Evolutionary conservation across 352 stramenopile species (phyloP).

Genomic region (Phytophthora ohioensis): DNA sequence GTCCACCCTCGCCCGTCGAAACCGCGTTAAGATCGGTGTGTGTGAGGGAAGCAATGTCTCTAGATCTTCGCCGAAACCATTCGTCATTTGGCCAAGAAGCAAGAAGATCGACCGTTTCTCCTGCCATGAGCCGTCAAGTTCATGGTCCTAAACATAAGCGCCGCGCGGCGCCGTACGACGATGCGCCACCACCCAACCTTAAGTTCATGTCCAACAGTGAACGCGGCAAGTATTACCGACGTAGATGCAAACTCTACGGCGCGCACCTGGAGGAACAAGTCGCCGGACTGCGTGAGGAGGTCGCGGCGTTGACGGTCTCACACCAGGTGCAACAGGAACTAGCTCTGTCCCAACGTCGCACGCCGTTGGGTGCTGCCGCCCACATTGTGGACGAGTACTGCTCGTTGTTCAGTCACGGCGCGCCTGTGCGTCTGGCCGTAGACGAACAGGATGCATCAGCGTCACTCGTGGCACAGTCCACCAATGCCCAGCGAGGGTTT

Average conservation of each 20-base stretch:
- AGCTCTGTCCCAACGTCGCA: conserved; percentile 32
- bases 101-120: no score
- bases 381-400: conserved; percentile 64
- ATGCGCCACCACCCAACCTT: conserved; percentile 31
- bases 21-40: no score
- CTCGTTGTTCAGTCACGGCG: conserved; percentile 53
- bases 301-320: conserved; percentile 45
- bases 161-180: conserved; percentile 1
- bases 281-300: conserved; percentile 54
- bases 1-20: no score
- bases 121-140: no score
- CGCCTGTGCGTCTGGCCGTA: conserved; percentile 52
- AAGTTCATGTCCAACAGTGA: conserved; percentile 73
- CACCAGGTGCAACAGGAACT: conserved; percentile 45
- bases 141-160: background rate
- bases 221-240: conserved; percentile 71
- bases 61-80: no score
- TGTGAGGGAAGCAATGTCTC: no score
- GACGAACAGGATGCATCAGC: conserved; percentile 31
- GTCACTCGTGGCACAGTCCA: conserved; percentile 31
- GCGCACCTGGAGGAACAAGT: conserved; percentile 45
- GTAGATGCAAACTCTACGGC: conserved; percentile 57
- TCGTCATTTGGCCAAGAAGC: no score
- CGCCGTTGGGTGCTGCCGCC: conserved; percentile 34
- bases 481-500: conserved; percentile 46